Evolutionary conservation across 352 stramenopile genomes (phyloP).

Genomic region (Phytophthora podocarpi): DNA sequence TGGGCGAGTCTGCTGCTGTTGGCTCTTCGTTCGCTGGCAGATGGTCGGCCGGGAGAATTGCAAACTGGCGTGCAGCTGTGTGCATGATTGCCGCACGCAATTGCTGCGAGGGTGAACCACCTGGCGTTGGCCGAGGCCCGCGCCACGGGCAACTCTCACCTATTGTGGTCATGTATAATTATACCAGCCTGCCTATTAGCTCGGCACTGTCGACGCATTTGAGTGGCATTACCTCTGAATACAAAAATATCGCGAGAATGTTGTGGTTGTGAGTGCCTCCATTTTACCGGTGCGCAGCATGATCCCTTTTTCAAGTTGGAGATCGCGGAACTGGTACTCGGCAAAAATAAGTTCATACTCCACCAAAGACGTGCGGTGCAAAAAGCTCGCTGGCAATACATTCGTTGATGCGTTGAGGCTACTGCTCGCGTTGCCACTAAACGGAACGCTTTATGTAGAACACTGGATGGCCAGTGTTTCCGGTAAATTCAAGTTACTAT

Average conservation of each 20-base stretch:
- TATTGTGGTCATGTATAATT: constrained; percentile 28
- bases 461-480: constrained; percentile 25
- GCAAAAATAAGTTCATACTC: too few relatives aligned
- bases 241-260: too few relatives aligned
- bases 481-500: constrained; percentile 16
- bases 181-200: constrained; percentile 20
- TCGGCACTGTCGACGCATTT: too few relatives aligned
- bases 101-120: constrained; percentile 38
- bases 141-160: constrained; percentile 9
- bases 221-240: too few relatives aligned
- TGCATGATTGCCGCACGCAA: constrained; percentile 50
- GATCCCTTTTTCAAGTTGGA: too few relatives aligned
- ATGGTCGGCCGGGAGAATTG: constrained; percentile 46
- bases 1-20: constrained; percentile 31
- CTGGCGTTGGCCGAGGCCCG: constrained; percentile 33
- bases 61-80: constrained; percentile 56
- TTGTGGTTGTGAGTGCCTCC: too few relatives aligned
- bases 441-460: too few relatives aligned
- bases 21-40: constrained; percentile 34
- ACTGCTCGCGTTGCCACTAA: constrained; percentile 6
- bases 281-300: too few relatives aligned
- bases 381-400: constrained; percentile 38
- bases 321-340: too few relatives aligned
- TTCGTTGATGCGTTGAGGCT: constrained; percentile 38
- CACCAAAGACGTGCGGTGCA: too few relatives aligned